phyloP scores from a whole-genome alignment of 176 grass and related monocot genomes.

The Calamus simplicifolius region DNA sequence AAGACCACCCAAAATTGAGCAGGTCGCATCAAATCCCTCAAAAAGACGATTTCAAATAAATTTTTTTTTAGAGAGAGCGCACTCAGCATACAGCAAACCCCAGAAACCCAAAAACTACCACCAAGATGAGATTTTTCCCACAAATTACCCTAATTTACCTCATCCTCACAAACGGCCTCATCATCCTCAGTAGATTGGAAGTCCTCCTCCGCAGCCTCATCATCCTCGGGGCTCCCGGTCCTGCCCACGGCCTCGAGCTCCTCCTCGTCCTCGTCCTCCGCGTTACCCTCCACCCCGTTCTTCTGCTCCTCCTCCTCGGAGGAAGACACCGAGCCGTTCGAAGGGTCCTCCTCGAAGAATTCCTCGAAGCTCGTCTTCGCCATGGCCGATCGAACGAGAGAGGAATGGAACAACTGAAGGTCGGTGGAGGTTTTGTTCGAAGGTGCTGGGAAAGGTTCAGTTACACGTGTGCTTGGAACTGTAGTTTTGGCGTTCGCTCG shows the following conservation, averaged over 20 bases:
- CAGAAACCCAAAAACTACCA: not conserved
- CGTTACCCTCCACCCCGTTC: constrained; percentile 15
- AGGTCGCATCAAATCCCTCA: not conserved
- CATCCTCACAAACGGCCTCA: constrained; percentile 23
- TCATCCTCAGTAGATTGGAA: constrained; percentile 59
- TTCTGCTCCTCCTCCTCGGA: constrained; percentile 25
- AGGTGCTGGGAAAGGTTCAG: too few species aligned
- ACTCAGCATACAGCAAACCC: not conserved
- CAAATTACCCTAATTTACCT: constrained; percentile 22
- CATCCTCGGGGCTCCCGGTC: constrained; percentile 24
- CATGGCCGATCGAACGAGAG: not conserved
- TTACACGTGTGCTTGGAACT: too few species aligned
- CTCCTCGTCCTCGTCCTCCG: constrained; percentile 48
- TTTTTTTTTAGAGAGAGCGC: not conserved
- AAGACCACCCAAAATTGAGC: not conserved
- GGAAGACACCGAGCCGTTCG: not conserved
- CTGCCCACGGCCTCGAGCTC: constrained; percentile 62
- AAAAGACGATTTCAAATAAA: not conserved
- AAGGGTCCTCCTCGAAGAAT: constrained; percentile 7
- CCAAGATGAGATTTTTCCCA: not conserved
- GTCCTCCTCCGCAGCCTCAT: constrained; percentile 12
- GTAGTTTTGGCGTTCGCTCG: too few species aligned
- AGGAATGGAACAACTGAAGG: too few species aligned
- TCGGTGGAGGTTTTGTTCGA: too few species aligned
- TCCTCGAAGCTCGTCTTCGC: constrained; percentile 11